These are phyloP conservation scores for Amanita molliuscula DNA, from an alignment of 768 basidiomycete species.

Conservation along the genomic window DNA sequence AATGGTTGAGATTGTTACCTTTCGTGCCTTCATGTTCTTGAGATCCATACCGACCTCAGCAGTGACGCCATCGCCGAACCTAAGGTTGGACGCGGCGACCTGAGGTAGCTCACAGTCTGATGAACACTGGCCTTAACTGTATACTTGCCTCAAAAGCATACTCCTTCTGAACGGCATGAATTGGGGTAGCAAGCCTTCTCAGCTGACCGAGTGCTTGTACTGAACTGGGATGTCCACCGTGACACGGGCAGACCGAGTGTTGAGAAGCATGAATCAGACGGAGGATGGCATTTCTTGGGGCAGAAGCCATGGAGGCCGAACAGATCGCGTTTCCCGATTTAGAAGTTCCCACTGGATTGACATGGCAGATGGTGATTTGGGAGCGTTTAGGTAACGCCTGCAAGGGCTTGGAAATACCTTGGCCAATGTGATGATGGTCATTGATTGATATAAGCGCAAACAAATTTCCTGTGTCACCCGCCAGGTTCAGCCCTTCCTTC, in stretches of 20 bases:
- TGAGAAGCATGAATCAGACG: slow-evolving; percentile 72
- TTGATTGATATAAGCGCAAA: not conserved
- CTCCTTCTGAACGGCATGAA: slow-evolving; percentile 65
- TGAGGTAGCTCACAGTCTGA: slow-evolving; percentile 15
- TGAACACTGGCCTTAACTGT: not conserved
- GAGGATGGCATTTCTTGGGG: slow-evolving; percentile 51
- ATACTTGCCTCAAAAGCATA: slow-evolving; percentile 77
- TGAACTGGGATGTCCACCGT: slow-evolving; percentile 43
- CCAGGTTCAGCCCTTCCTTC: slow-evolving; percentile 6
- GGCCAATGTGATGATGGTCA: not conserved
- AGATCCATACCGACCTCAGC: slow-evolving; percentile 89
- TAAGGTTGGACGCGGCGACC: slow-evolving; percentile 81
- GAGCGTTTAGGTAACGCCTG: too few relatives aligned
- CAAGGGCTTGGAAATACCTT: too few relatives aligned
- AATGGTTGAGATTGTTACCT: slow-evolving; percentile 31
- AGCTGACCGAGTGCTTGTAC: slow-evolving; percentile 47
- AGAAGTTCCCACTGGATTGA: slow-evolving; percentile 8
- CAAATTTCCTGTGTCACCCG: not conserved
- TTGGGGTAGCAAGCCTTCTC: slow-evolving; percentile 70
- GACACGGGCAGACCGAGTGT: slow-evolving; percentile 71
- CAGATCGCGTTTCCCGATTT: too few relatives aligned
- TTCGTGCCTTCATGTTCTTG: slow-evolving; percentile 85
- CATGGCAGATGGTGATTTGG: not conserved
- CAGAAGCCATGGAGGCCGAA: slow-evolving; percentile 30
- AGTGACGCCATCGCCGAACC: slow-evolving; percentile 88